Base-by-base conservation (phyloP, 2,329 filamentous ascomycete genomes). In the Colletotrichum euphorbiae region DNA sequence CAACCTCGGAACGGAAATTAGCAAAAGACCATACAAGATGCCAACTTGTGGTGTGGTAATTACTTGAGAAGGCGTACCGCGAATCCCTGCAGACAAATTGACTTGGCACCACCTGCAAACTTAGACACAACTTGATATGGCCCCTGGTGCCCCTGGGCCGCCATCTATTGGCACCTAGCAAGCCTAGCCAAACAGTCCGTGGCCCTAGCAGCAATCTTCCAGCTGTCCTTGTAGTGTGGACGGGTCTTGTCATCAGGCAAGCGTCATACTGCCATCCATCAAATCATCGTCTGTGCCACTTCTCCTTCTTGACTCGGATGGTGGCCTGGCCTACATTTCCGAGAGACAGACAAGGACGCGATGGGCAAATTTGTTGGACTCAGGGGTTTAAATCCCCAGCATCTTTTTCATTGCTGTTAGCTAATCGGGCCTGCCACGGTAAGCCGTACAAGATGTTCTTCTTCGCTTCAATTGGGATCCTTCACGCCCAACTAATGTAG, bases 1-100 rank as follows among this genome's bases (percentile, higher is more conserved):
- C 54, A 50, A 68, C 65, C 65, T 68, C 65, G 65, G 61, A 68
- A 65, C 61, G 65, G 65, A 65, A 68, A 68, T 68, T 68, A 68
- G 36, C 65, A 59, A 65, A 64, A 68, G 61, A 55, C 65, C 54
- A 59, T 65, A 61, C 65, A 68, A 65, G 65, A 55, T 67, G 65
- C 65, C 61, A 68, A 60, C 61, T 36, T 21, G 54, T 59, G 33
- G 61, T 68, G 61, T 31, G 54, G 61, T 68, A 61, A 54, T 65
- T 59, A 61, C 61, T 65, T 59, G 61, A 65, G 50, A 64, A 65
- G 61, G 65, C 65, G 61, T 55, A 46, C 65, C 65, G 54, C 61
- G 19, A 57, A 68, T 55, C 65, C 65, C 65, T 68, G 65, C 65
- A 68, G 46, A 50, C 40, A 45, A 48, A 15, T 50, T 19, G 61